Evolutionary conservation across 129 eudicot species (phyloP).

Genomic region (Tagetes erecta): DNA sequence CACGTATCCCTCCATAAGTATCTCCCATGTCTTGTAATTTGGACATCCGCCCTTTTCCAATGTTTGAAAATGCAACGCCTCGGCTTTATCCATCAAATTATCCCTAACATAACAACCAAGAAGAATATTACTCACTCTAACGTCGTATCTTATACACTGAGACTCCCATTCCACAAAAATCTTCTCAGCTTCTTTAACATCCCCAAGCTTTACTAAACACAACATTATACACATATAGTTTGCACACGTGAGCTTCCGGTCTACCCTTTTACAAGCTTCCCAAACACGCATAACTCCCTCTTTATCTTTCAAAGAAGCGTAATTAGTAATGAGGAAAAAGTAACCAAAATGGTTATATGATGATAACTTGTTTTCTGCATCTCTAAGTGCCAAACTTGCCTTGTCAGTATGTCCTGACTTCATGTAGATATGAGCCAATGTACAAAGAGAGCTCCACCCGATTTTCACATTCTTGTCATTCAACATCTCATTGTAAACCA

Average conservation of each 20-base stretch:
- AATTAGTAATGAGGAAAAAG: conserved; percentile 54
- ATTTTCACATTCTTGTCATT: conserved; percentile 40
- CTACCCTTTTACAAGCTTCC: conserved; percentile 51
- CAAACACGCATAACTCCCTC: conserved; percentile 56
- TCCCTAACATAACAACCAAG: conserved; percentile 57
- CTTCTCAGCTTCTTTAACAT: conserved; percentile 49
- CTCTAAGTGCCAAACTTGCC: conserved; percentile 39
- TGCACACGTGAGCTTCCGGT: conserved; percentile 44
- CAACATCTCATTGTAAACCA: conserved; percentile 51
- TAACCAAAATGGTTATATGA: conserved; percentile 42
- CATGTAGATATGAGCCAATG: conserved; percentile 56
- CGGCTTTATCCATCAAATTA: conserved; percentile 51
- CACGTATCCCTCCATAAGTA: conserved; percentile 60
- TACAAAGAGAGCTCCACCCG: conserved; percentile 67
- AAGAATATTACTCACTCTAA: conserved; percentile 64
- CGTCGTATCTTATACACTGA: conserved; percentile 49
- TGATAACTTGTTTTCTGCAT: conserved; percentile 52
- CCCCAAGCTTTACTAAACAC: conserved; percentile 49
- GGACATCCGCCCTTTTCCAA: conserved; percentile 54
- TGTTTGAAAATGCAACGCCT: conserved; percentile 46
- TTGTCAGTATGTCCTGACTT: conserved; percentile 43
- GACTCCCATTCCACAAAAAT: conserved; percentile 55
- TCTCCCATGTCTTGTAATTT: conserved; percentile 69
- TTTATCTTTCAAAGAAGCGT: conserved; percentile 44
- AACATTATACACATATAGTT: conserved; percentile 59